A percentile compares a stretch with the other conserved stretches of the same genome.
Conservation (phyloP, 2,329 filamentous ascomycete genomes). For the Hymenoscyphus albidus region DNA sequence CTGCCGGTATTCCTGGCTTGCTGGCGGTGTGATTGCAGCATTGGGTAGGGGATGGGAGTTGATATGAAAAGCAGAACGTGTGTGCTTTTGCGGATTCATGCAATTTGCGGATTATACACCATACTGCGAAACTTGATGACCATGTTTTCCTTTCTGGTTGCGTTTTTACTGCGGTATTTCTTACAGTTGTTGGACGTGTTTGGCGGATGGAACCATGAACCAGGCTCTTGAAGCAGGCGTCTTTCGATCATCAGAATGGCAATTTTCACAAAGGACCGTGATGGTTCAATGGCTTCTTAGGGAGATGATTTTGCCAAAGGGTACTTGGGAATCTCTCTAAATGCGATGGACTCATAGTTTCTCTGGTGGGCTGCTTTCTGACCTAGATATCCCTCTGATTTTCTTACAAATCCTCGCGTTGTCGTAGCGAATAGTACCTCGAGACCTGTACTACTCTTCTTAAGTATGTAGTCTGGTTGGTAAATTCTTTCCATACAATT, state of each 20-base stretch:
- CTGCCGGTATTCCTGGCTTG: slow-evolving; percentile 33
- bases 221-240: slow-evolving; percentile 30
- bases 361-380: slow-evolving; percentile 28
- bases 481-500: slow-evolving; percentile 25
- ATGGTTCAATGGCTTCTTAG: slow-evolving; percentile 29
- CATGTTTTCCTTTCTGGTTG: slow-evolving; percentile 37
- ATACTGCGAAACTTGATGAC: slow-evolving; percentile 37
- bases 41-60: slow-evolving; percentile 36
- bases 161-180: slow-evolving; percentile 31
- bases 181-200: slow-evolving; percentile 24
- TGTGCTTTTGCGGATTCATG: slow-evolving; percentile 32
- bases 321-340: slow-evolving; percentile 25
- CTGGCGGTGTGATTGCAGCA: slow-evolving; percentile 35
- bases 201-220: slow-evolving; percentile 27
- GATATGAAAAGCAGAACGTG: slow-evolving; percentile 37
- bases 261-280: slow-evolving; percentile 31
- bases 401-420: slow-evolving; percentile 29
- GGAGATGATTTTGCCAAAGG: slow-evolving; percentile 24
- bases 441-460: slow-evolving; percentile 18
- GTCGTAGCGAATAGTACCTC: slow-evolving; percentile 32
- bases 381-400: slow-evolving; percentile 34
- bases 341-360: slow-evolving; percentile 23
- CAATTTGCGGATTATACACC: slow-evolving; percentile 27
- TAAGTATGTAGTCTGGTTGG: slow-evolving; percentile 22
- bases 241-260: slow-evolving; percentile 31